Evolutionary conservation across 495 filamentous ascomycete genomes (phyloP).

Genomic region (Xanthoparmelia taractica): DNA sequence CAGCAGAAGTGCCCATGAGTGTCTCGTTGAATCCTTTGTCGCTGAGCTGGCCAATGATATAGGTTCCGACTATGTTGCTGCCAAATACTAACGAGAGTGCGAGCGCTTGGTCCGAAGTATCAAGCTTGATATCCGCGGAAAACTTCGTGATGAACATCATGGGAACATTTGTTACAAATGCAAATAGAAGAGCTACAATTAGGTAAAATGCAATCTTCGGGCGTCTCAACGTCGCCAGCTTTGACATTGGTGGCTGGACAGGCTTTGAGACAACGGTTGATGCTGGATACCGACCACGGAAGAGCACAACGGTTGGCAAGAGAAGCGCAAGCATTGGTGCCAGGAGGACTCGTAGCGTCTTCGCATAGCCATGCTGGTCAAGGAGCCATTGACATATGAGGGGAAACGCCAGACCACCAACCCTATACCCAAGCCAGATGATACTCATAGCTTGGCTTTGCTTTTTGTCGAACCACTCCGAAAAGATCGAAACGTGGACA

Average conservation of each 20-base stretch:
- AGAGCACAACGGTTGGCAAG: slow-evolving; percentile 17
- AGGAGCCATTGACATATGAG: slow-evolving; percentile 21
- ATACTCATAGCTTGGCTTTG: slow-evolving; percentile 19
- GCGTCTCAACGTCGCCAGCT: slow-evolving; percentile 9
- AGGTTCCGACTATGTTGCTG: slow-evolving; percentile 18
- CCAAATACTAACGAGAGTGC: slow-evolving; percentile 13
- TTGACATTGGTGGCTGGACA: slow-evolving; percentile 16
- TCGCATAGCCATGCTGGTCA: slow-evolving; percentile 18
- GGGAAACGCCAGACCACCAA: slow-evolving; percentile 19
- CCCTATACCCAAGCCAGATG: slow-evolving; percentile 21
- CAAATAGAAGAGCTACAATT: slow-evolving; percentile 13
- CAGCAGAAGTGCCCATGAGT: slow-evolving; percentile 9
- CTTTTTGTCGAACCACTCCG: slow-evolving; percentile 22
- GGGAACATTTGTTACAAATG: slow-evolving; percentile 20
- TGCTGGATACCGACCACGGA: slow-evolving; percentile 19
- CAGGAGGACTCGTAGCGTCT: slow-evolving; percentile 18
- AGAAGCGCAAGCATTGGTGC: slow-evolving; percentile 21
- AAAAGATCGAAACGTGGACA: slow-evolving; percentile 22
- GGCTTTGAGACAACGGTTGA: slow-evolving; percentile 14
- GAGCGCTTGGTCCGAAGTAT: slow-evolving; percentile 18
- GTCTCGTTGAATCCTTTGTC: slow-evolving; percentile 11
- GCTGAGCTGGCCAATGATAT: slow-evolving; percentile 15
- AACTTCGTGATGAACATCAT: slow-evolving; percentile 23
- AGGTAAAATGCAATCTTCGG: slow-evolving; percentile 17
- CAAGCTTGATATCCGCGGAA: slow-evolving; percentile 12